phyloP scores from a whole-genome alignment of 805 yeast genomes.

The Pichia sporocuriosa region DNA sequence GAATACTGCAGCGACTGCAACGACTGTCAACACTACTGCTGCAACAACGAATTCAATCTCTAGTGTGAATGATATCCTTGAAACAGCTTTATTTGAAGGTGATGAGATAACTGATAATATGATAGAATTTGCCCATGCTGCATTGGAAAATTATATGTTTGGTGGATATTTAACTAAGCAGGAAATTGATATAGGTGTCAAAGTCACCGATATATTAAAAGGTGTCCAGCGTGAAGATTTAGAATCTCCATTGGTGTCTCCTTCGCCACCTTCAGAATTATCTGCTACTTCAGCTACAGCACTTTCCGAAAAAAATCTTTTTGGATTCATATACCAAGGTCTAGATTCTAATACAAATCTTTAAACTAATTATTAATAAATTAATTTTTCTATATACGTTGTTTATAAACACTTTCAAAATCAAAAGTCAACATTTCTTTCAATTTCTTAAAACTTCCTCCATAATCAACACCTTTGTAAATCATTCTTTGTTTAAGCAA shows the following conservation, averaged over 20 bases:
- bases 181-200: slow-evolving; percentile 33
- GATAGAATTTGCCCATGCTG: slow-evolving; percentile 42
- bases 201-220: slow-evolving; percentile 16
- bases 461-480: slow-evolving; percentile 36
- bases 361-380: too few relatives aligned
- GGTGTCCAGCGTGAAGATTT: background rate
- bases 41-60: slow-evolving; percentile 9
- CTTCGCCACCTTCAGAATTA: background rate
- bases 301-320: slow-evolving; percentile 31
- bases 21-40: slow-evolving; percentile 2
- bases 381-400: too few relatives aligned
- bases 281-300: background rate
- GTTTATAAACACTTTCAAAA: slow-evolving; percentile 16
- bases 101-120: slow-evolving; percentile 73
- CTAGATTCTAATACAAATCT: slow-evolving; percentile 21
- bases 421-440: slow-evolving; percentile 37
- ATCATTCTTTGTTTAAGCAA: slow-evolving; percentile 29
- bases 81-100: slow-evolving; percentile 30
- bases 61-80: background rate
- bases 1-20: background rate
- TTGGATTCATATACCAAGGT: slow-evolving; percentile 43
- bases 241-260: slow-evolving; percentile 1
- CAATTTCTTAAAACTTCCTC: slow-evolving; percentile 36
- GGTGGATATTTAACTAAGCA: slow-evolving; percentile 52
- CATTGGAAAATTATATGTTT: slow-evolving; percentile 51